Base-by-base conservation (phyloP, 441 rosid species). In the Jatropha podagrica region DNA sequence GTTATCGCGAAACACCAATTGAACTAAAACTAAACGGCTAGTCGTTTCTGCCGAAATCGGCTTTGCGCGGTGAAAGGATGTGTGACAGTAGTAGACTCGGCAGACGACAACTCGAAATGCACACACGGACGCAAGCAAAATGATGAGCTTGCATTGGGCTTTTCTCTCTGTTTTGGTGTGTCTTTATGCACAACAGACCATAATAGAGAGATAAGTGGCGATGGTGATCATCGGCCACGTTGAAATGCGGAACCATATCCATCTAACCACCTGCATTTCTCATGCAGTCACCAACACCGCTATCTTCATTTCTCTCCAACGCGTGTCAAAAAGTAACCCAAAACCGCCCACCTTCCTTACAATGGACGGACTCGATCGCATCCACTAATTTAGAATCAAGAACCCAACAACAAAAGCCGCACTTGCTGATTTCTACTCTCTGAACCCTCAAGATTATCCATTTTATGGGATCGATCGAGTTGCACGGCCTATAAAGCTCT, bases 161-260 rank as follows among this genome's bases (percentile, higher is more conserved):
- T 42, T 42, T 42, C 7, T 42, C 7, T 42, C 8, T 42, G 6
- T 5, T 48, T 48, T 48, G 11, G 6, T 48, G 55, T 51, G 15
- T 51, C 11, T 51, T 23, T 26, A 59, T 60, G 23, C 0, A 27
- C 15, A 12, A 26, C 40, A 26, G 38, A 11, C 7, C 8, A 18
- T 10, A 20, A 18, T 10, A 20, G n/a, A 38, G 69, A 26, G 60
- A 38, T 7, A 71, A 46, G 75, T 61, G 74, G 75, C 13, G 9
- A 60, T 18, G 14, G 41, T 1, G 3, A 37, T 52, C 2, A 27
- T 41, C 32, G 51, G 76, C 18, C 76, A 73, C 76, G 76, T 73
- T 64, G 76, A 73, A 73, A 73, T 73, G 76, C 63, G 37, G 32
- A 51, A 51, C 37, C 54, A n/a, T 71, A 54, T 71, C 66, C 14